These are phyloP conservation scores for Elsinoe ampelina DNA, from an alignment of 2,329 filamentous ascomycete species.

Conservation along the genomic window DNA sequence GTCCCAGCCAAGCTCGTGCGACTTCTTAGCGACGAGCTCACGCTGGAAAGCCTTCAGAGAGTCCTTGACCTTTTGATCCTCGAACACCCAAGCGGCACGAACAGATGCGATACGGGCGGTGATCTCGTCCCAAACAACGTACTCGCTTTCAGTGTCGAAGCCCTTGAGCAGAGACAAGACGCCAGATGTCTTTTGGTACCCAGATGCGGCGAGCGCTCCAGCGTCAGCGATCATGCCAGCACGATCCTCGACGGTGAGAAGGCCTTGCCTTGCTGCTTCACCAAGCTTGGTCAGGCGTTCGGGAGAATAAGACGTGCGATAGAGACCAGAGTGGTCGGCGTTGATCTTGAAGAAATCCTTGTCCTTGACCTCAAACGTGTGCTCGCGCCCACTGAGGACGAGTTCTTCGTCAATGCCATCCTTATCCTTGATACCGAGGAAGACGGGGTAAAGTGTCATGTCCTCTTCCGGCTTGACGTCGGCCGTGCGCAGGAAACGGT, in stretches of 20 bases:
- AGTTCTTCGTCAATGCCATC: conserved; percentile 71
- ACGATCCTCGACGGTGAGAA: conserved; percentile 79
- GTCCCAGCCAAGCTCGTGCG: conserved; percentile 79
- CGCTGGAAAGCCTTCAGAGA: conserved; percentile 77
- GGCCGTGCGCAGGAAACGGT: conserved; percentile 84
- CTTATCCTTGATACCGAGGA: conserved; percentile 75
- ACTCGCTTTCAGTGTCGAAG: conserved; percentile 73
- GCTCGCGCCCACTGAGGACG: conserved; percentile 63
- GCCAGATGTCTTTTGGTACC: conserved; percentile 88
- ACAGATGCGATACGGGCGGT: conserved; percentile 68
- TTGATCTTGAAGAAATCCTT: conserved; percentile 95
- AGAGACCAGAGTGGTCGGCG: conserved; percentile 86
- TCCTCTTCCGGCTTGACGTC: conserved; percentile 94
- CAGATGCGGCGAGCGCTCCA: conserved; percentile 77
- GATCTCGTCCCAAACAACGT: conserved; percentile 93
- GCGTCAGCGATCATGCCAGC: conserved; percentile 87
- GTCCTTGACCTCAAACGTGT: conserved; percentile 65
- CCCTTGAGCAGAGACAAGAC: conserved; percentile 76
- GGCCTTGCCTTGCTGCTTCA: conserved; percentile 68
- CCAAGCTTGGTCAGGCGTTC: conserved; percentile 81
- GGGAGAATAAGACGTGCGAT: conserved; percentile 78
- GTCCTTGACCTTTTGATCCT: conserved; percentile 62
- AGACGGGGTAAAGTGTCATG: conserved; percentile 76
- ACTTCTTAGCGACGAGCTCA: conserved; percentile 65
- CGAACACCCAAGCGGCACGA: conserved; percentile 79